Evolutionary conservation across 2,329 filamentous ascomycete species (phyloP), one percentile per base, ranked within the genome.

Genomic region (Geoglossum cookeanum): DNA sequence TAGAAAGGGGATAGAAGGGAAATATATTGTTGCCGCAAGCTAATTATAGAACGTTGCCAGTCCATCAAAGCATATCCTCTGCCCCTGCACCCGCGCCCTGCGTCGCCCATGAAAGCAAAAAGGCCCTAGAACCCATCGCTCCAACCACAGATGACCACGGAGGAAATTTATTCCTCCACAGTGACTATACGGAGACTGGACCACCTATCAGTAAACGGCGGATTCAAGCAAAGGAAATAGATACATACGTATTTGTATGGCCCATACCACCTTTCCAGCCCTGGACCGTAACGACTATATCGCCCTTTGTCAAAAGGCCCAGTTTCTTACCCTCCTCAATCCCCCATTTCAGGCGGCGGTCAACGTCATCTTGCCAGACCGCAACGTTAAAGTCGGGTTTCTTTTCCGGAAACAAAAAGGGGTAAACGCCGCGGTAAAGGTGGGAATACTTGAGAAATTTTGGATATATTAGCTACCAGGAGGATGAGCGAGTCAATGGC

Each of bases 281-380:
- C 73, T 94, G 87, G 44, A 94, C 86, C 64, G 89, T 87, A 60
- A 92, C 80, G 58, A 92, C 81, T 35, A 81, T 79, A 67, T 89
- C 86, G 62, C 83, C 85, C 68, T 80, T 74, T 68, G 74, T 77
- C 61, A 94, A 75, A 54, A 90, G 79, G 64, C 82, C 81, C 61
- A 98, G 85, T 72, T 85, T 81, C 67, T 95, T 80, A 65, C 88
- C 92, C 69, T 89, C 81, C 69, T 79, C 76, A 70, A 98, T 87
- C 70, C 87, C 92, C 90, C 91, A 98, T 79, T 91, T 95, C 72
- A 98, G 87, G 69, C 92, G 88, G 70, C 84, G 82, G 75, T 98
- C 92, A 65, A 98, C 92, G 73, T 98, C 91, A 77, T 97, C 89
- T 76, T 98, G 92, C 92, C 92, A 98, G 74, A 94, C 90, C 67